These are phyloP conservation scores for Gossypium aridum DNA, from an alignment of 441 rosid genomes.

Conservation along the genomic window DNA sequence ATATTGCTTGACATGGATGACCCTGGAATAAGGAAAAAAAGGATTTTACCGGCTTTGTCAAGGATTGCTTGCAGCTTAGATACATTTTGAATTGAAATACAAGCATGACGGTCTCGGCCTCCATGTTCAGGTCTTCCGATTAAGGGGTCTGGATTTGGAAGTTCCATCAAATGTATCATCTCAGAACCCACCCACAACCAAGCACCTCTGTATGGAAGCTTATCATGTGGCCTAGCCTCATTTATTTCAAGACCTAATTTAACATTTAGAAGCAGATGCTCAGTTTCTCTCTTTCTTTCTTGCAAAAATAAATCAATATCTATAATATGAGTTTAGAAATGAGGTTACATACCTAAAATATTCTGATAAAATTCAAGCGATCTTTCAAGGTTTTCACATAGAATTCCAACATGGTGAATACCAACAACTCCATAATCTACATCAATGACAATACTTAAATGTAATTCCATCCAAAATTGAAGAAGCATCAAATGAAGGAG, in stretches of 20 bases:
- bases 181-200: slow-evolving; percentile 98
- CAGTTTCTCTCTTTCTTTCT: not conserved
- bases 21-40: not conserved
- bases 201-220: slow-evolving; percentile 93
- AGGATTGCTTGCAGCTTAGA: slow-evolving; percentile 65
- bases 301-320: not conserved
- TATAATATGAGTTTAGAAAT: not conserved
- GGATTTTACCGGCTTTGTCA: slow-evolving; percentile 62
- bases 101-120: slow-evolving; percentile 91
- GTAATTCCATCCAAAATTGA: not conserved
- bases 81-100: slow-evolving; percentile 75
- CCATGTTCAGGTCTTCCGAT: slow-evolving; percentile 87
- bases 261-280: not conserved
- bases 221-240: slow-evolving; percentile 89
- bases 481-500: not conserved
- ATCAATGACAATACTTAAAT: slow-evolving; percentile 6
- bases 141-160: slow-evolving; percentile 92
- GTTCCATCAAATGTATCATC: slow-evolving; percentile 98
- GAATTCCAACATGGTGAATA: slow-evolving; percentile 81
- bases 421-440: slow-evolving; percentile 79
- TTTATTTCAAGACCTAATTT: slow-evolving; percentile 76
- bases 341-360: slow-evolving; percentile 41
- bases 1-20: not conserved
- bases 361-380: slow-evolving; percentile 84
- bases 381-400: slow-evolving; percentile 75